These are phyloP conservation scores for Marchantia polymorpha DNA, from an alignment of 225 moss, liverwort and hornwort species.

Conservation along the genomic window DNA sequence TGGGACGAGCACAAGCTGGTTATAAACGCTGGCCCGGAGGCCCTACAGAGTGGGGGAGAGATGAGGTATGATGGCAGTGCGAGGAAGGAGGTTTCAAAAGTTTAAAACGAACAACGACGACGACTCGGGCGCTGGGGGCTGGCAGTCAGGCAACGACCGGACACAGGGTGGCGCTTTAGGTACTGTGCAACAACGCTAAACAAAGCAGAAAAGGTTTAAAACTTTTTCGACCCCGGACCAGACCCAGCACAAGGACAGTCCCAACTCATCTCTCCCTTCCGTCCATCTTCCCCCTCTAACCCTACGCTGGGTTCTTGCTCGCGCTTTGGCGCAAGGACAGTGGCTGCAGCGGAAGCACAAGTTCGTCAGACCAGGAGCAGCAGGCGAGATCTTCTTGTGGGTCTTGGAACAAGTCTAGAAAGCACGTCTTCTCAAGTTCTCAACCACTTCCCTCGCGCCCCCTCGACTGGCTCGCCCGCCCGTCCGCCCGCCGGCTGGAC, in stretches of 20 bases:
- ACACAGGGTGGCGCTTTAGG: not conserved
- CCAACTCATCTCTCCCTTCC: constrained; percentile 48
- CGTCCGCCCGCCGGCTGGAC: not conserved
- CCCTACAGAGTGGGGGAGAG: not conserved
- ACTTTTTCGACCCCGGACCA: not conserved
- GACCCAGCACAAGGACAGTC: not conserved
- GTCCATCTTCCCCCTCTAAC: constrained; percentile 29
- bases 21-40: not conserved
- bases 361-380: not conserved
- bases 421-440: constrained; percentile 3
- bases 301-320: constrained; percentile 10
- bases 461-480: constrained; percentile 1
- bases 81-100: constrained; percentile 2
- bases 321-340: constrained; percentile 1
- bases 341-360: not conserved
- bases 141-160: constrained; percentile 8
- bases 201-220: not conserved
- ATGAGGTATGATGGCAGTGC: not conserved
- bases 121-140: constrained; percentile 2
- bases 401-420: not conserved
- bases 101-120: constrained; percentile 5
- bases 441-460: constrained; percentile 17
- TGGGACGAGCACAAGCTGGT: not conserved
- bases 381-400: too few species aligned
- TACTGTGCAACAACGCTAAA: constrained; percentile 2